Evolutionary conservation across 345 rosid species (phyloP), one percentile per base, ranked within the genome.

Genomic region (Eucalyptus marginata): DNA sequence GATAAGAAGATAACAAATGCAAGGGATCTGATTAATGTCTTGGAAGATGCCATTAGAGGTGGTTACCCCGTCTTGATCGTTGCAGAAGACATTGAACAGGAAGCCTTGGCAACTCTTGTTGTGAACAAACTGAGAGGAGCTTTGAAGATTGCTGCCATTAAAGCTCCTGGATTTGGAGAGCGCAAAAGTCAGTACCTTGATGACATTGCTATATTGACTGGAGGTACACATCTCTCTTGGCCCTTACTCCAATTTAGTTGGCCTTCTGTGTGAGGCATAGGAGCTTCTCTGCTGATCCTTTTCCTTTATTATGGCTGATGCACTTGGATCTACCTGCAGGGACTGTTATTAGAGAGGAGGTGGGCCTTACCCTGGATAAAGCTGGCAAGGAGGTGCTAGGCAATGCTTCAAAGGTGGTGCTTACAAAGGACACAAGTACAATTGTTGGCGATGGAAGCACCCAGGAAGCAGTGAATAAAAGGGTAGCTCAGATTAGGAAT

Each of bases 391-490:
- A 98, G 93, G 99, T 98, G 52, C 91, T 98, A 76, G 99, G 99
- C 85, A 92, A 89, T 54, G 99, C 99, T 88, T 93, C 99, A 49
- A 98, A 98, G 92, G 98, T 97, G 27, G 99, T 96, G 71, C 98
- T 97, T 88, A 98, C 99, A 22, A 98, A 98, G 94, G 99, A 98
- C 91, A 92, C 93, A 8, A 94, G 98, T 8, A 97, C 99, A 86
- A 96, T 98, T 54, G 99, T 98, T 29, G 99, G 99, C 87, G 99
- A 98, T 92, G 99, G 99, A 50, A 98, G 96, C 95, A 96, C 99
- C 87, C 99, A 98, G 91, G 99, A 97, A 85, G 99, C 92, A 85
- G 99, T 97, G 88, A 95, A 88, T 92, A 98, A 95, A 94, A 94
- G 99, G 91, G 99, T 98, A 90, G 94, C 94, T 24, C 99, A 97